Conservation (phyloP, 2,329 filamentous ascomycete species). For the Bimuria novae-zelandiae region DNA sequence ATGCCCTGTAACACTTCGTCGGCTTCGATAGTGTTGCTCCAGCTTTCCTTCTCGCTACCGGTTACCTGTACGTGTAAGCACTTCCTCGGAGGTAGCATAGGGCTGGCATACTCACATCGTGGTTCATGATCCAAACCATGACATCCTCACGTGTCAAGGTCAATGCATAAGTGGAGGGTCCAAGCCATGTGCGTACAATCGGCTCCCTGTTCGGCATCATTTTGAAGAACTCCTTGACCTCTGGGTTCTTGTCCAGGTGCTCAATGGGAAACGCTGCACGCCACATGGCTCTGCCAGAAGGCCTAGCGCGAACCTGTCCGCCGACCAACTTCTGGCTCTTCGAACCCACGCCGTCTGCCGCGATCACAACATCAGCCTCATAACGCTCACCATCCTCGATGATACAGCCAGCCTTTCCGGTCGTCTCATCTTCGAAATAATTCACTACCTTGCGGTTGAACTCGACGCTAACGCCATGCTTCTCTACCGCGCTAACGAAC, state of each 20-base stretch:
- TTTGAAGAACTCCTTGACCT: constrained; percentile 54
- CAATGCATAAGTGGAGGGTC: constrained; percentile 51
- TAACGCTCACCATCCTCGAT: constrained; percentile 48
- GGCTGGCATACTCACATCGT: constrained; percentile 42
- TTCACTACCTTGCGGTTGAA: constrained; percentile 50
- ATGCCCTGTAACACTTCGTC: constrained; percentile 53
- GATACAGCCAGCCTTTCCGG: constrained; percentile 41
- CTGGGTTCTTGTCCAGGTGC: constrained; percentile 50
- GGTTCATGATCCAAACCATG: constrained; percentile 58
- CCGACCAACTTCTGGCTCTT: constrained; percentile 53
- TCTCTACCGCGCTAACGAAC: constrained; percentile 57
- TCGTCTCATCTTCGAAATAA: constrained; percentile 50
- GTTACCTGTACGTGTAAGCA: constrained; percentile 43
- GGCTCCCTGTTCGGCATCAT: constrained; percentile 49
- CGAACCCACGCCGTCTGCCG: constrained; percentile 50
- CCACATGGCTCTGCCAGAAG: constrained; percentile 48
- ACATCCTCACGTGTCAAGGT: constrained; percentile 53
- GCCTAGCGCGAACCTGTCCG: constrained; percentile 49
- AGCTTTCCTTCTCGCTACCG: constrained; percentile 51
- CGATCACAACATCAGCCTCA: constrained; percentile 49
- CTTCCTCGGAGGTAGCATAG: background rate
- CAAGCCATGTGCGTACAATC: constrained; percentile 53
- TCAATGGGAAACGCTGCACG: constrained; percentile 49
- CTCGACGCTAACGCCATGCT: constrained; percentile 49
- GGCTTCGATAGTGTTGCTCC: constrained; percentile 53